Evolutionary conservation across 1,139 yeast species (phyloP).

Genomic region (Pichia sp.): DNA sequence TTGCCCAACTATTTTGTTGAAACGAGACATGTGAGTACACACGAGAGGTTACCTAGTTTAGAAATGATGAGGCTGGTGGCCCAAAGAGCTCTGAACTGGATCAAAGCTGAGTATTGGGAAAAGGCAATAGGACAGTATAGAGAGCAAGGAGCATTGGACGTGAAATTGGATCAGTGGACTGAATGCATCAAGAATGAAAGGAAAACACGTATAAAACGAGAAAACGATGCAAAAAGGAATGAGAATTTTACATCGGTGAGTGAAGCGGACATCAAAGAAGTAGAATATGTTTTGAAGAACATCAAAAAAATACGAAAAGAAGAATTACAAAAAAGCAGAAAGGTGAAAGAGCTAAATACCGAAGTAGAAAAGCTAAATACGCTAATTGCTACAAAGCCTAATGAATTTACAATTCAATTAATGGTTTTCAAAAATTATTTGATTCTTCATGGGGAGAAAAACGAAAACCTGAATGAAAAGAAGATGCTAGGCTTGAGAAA

Average conservation of each 20-base stretch:
- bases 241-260: background rate
- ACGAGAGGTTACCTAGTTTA: conserved; percentile 73
- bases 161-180: conserved; percentile 15
- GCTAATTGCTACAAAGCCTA: conserved; percentile 35
- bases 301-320: conserved; percentile 43
- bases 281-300: conserved; percentile 29
- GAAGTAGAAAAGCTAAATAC: conserved; percentile 28
- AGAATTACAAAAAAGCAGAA: conserved; percentile 18
- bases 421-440: conserved; percentile 27
- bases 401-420: conserved; percentile 29
- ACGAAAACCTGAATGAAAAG: conserved; percentile 20
- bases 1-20: conserved; percentile 87
- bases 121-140: conserved; percentile 31
- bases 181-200: conserved; percentile 19
- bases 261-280: background rate
- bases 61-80: conserved; percentile 58
- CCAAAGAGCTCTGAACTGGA: conserved; percentile 67
- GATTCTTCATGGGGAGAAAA: conserved; percentile 21
- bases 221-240: conserved; percentile 29
- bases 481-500: conserved; percentile 27
- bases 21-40: conserved; percentile 86
- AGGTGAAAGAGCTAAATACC: background rate
- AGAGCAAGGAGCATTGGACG: background rate
- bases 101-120: conserved; percentile 71
- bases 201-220: conserved; percentile 28